A percentile compares a stretch with the other conserved stretches of the same genome.
Evolutionary conservation across 2,329 filamentous ascomycete genomes (phyloP).

Genomic region (Neofusicoccum kwambonambiense): DNA sequence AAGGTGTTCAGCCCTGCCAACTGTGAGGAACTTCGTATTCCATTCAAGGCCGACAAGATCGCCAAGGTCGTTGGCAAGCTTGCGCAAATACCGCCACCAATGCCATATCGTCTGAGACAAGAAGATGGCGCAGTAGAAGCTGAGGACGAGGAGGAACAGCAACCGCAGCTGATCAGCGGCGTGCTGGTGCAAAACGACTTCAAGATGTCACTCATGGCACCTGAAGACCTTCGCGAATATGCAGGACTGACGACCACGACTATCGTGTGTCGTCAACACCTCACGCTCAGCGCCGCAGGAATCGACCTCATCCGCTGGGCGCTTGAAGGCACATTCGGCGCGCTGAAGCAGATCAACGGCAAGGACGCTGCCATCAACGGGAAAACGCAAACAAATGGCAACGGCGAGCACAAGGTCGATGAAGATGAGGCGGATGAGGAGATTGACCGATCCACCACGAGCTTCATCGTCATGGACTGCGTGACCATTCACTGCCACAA

Average conservation of each 20-base stretch:
- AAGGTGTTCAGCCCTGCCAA: constrained; percentile 95
- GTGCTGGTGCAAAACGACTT: constrained; percentile 98
- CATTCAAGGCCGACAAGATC: constrained; percentile 92
- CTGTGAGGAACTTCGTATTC: constrained; percentile 90
- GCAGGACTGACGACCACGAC: constrained; percentile 95
- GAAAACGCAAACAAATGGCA: constrained; percentile 35
- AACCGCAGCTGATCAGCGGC: constrained; percentile 69
- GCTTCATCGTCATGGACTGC: constrained; percentile 81
- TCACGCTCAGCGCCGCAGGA: constrained; percentile 83
- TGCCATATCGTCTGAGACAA: constrained; percentile 34
- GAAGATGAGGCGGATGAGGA: constrained; percentile 65
- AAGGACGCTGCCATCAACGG: constrained; percentile 33
- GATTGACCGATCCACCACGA: constrained; percentile 52
- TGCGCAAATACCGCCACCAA: constrained; percentile 73
- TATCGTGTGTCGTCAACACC: constrained; percentile 86
- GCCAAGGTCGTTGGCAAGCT: constrained; percentile 95
- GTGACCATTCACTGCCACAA: constrained; percentile 75
- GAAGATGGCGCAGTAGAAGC: constrained; percentile 38
- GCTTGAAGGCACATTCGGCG: constrained; percentile 89
- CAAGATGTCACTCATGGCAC: constrained; percentile 94
- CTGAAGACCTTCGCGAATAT: constrained; percentile 92
- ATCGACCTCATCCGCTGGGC: constrained; percentile 92
- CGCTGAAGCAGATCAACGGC: constrained; percentile 53
- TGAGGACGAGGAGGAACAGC: constrained; percentile 25
- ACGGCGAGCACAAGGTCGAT: constrained; percentile 33